Base-by-base conservation (phyloP, 2,329 filamentous ascomycete species). In the Elsinoe necatrix region DNA sequence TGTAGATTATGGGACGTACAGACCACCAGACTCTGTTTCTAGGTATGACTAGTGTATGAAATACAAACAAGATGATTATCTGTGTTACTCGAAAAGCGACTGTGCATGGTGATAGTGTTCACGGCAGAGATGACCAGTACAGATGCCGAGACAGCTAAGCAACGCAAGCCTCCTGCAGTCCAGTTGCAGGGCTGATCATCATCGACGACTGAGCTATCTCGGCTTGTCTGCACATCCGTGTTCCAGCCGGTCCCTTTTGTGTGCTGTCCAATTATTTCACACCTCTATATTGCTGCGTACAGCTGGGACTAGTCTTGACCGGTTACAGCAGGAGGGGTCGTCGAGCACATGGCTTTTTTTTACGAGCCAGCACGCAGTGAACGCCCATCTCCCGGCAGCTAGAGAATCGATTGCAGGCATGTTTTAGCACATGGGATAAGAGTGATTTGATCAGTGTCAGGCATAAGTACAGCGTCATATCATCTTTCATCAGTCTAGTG, bases 1-100 rank as follows among this genome's bases (percentile, higher is more conserved):
- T 52, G 48, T 52, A 52, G 48, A 52, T 37, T 52, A 52, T 37
- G 31, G 25, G 25, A 34, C 29, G 29, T 37, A 25, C 25, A 39
- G 29, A 52, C 20, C 48, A 37, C 48, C 48, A 52, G 48, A 39
- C 48, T 52, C 48, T 52, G 48, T 52, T 52, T 34, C 20, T 52
- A 52, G 48, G 48, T 25, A 52, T 52, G 48, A 52, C 20, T 29
- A 18, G 20, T n/a, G 34, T 39, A 23, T 37, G 31, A 23, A 52
- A 35, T 52, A 52, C 21, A 18, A n/a, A 12, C 7, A 25, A 18
- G 11, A 6, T n/a, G 12, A 52, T 25, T 18, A 16, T 12, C 34
- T 12, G 14, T 37, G 5, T 11, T 7, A 14, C 34, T 11, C 9
- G 27, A 4, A 9, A 29, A 4, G 27, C 9, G 27, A 29, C 9